Percentiles rank a stretch among this genome's conserved stretches.
Conservation (phyloP, 2,329 filamentous ascomycete genomes). For the Paecilomyces sp. region DNA sequence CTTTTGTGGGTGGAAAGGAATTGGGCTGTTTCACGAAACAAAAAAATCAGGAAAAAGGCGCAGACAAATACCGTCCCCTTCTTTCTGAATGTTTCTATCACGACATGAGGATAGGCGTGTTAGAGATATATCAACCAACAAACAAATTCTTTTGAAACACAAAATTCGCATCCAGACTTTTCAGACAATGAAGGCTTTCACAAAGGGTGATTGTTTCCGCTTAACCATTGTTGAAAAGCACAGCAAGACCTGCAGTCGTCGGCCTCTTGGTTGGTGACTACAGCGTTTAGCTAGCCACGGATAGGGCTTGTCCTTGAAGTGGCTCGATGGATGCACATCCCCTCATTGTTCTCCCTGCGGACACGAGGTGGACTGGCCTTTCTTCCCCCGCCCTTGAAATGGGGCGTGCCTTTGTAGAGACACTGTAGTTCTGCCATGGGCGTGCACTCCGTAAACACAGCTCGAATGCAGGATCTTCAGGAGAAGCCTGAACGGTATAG, state of each 20-base stretch:
- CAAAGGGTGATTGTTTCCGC: conserved; percentile 48
- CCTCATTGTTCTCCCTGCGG: neutral
- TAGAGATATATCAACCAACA: conserved; percentile 29
- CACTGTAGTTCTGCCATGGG: neutral
- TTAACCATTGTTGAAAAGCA: conserved; percentile 49
- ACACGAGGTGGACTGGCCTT: neutral
- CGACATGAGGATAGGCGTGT: conserved; percentile 32
- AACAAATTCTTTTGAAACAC: conserved; percentile 14
- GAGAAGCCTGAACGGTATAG: neutral
- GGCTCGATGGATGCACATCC: neutral
- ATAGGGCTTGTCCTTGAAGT: neutral
- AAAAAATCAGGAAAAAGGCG: conserved; percentile 17
- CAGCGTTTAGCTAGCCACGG: neutral
- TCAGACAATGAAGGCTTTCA: conserved; percentile 51
- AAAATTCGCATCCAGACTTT: conserved; percentile 34
- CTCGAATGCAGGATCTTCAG: neutral
- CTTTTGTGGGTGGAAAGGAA: conserved; percentile 15
- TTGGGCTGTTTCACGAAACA: conserved; percentile 22
- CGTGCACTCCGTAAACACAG: neutral
- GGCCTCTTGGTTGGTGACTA: neutral
- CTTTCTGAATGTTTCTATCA: conserved; percentile 23
- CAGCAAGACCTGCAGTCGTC: neutral
- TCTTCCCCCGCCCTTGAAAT: neutral
- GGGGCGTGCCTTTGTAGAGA: neutral
- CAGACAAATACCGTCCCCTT: conserved; percentile 18